Evolutionary conservation across 495 filamentous ascomycete genomes (phyloP).

Genomic region (Lasiosphaeris hirsuta): DNA sequence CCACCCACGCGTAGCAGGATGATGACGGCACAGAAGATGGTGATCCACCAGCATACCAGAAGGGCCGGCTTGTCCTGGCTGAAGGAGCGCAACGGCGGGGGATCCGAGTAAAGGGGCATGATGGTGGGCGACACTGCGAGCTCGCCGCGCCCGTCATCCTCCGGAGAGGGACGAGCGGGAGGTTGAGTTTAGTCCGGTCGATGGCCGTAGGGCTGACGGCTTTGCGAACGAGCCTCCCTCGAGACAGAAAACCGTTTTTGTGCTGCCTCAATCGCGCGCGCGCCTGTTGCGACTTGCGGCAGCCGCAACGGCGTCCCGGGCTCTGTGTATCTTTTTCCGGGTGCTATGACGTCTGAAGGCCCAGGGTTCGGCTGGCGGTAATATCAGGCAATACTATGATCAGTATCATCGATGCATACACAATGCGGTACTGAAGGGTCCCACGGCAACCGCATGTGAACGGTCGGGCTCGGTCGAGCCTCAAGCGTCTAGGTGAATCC

Average conservation of each 20-base stretch:
- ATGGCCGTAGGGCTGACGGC: background rate
- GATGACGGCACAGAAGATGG: constrained; percentile 72
- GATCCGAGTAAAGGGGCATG: constrained; percentile 54
- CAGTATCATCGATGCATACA: constrained; percentile 15
- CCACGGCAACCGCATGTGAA: constrained; percentile 9
- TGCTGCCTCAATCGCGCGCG: too few relatives aligned
- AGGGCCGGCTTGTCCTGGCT: constrained; percentile 70
- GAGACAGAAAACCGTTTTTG: background rate
- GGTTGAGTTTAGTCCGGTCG: background rate
- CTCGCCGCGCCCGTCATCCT: constrained; percentile 56
- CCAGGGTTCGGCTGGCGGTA: constrained; percentile 16
- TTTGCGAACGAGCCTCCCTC: background rate
- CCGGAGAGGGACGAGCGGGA: constrained; percentile 57
- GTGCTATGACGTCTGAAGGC: constrained; percentile 23
- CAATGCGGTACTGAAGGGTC: constrained; percentile 6
- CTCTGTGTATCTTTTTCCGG: background rate
- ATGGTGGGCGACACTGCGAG: constrained; percentile 23
- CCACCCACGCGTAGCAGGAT: constrained; percentile 74
- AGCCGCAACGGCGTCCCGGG: background rate
- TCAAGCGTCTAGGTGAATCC: background rate
- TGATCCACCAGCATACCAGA: constrained; percentile 93
- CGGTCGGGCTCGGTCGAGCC: background rate
- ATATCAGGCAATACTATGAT: constrained; percentile 6
- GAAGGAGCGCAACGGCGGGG: constrained; percentile 55
- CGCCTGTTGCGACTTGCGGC: background rate